These are phyloP conservation scores for peach (Prunus persica) DNA, from an alignment of 306 rosid species.

Conservation along the genomic window Prunus_persica_NCBIv2 NC_034016.1:13756001-13756500, in stretches of 20 bases:
- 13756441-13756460: neutral
- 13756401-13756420: neutral
- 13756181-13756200: neutral
- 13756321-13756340: neutral
- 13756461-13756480: neutral
- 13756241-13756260: neutral
- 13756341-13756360: neutral
- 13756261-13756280: neutral
- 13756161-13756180: no score
- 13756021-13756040: slow-evolving; percentile 70
- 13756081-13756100: neutral
- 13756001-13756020: slow-evolving; percentile 41
- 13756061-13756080: neutral
- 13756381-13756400: neutral
- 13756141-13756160: neutral
- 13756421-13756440: no score
- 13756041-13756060: neutral
- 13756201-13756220: neutral
- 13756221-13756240: neutral
- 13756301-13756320: neutral
- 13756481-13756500: neutral
- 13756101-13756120: no score
- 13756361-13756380: neutral
- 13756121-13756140: neutral
- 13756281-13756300: neutral